Percentiles rank a stretch among this genome's conserved stretches.
Evolutionary conservation across 768 basidiomycete genomes (phyloP).

Genomic region (Termitomyces sp.): DNA sequence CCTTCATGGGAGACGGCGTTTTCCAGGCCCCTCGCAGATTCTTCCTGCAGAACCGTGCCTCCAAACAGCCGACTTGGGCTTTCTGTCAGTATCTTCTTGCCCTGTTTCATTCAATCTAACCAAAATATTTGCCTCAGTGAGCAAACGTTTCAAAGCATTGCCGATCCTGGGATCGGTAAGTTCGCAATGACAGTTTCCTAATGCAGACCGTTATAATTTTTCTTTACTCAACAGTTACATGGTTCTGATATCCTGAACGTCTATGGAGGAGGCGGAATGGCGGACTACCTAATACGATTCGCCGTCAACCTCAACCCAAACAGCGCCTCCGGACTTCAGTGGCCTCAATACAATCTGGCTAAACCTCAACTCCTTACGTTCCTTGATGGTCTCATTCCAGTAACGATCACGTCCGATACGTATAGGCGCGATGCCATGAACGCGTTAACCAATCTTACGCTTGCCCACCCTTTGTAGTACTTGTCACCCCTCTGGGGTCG

Average conservation of each 20-base stretch:
- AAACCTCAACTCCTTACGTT: constrained; percentile 34
- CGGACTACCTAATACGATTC: constrained; percentile 42
- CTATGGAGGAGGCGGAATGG: constrained; percentile 35
- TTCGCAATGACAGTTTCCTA: not conserved
- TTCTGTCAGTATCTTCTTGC: constrained; percentile 25
- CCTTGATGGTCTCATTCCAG: constrained; percentile 25
- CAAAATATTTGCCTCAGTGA: constrained; percentile 25
- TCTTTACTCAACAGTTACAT: constrained; percentile 27
- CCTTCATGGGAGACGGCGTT: constrained; percentile 42
- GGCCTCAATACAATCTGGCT: constrained; percentile 36
- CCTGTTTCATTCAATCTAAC: not conserved
- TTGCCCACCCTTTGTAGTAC: constrained; percentile 24
- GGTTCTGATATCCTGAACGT: constrained; percentile 34
- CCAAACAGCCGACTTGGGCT: constrained; percentile 37
- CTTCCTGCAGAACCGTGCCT: constrained; percentile 34
- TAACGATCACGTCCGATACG: constrained; percentile 34
- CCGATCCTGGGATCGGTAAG: constrained; percentile 41
- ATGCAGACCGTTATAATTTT: not conserved
- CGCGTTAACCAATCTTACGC: constrained; percentile 25
- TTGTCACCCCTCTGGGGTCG: not conserved
- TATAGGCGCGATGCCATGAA: constrained; percentile 33
- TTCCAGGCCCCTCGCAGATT: constrained; percentile 48
- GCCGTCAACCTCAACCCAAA: constrained; percentile 39
- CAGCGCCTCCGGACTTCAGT: constrained; percentile 25
- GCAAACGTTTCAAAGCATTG: constrained; percentile 35